A percentile compares a stretch with the other conserved stretches of the same genome.
Evolutionary conservation across 495 filamentous ascomycete species (phyloP).

Genomic region (Penicillium nucicola): DNA sequence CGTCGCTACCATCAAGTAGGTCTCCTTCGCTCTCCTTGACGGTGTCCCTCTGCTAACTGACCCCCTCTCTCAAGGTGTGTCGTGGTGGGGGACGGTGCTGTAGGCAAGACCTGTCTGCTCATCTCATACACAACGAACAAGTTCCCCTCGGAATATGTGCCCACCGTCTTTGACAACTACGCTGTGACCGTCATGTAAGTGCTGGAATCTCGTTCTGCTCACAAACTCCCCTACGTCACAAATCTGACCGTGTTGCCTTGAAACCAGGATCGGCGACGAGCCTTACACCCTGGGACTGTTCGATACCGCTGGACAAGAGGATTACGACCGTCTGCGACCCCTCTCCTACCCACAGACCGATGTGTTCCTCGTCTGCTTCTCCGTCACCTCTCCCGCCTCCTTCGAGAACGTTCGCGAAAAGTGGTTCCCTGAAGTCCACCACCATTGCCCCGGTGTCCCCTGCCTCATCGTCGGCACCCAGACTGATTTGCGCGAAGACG

Average conservation of each 20-base stretch:
- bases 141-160: conserved; percentile 99
- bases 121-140: conserved; percentile 99
- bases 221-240: conserved; percentile 1
- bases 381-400: conserved; percentile 95
- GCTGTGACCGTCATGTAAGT: conserved; percentile 98
- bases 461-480: conserved; percentile 98
- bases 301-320: conserved; percentile 98
- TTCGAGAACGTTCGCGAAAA: conserved; percentile 99
- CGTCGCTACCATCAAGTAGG: conserved; percentile 40
- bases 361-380: conserved; percentile 98
- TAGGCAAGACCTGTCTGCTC: conserved; percentile 97
- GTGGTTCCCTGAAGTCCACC: conserved; percentile 98
- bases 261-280: conserved; percentile 91
- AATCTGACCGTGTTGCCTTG: conserved; percentile 11
- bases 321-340: conserved; percentile 96
- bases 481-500: conserved; percentile 91
- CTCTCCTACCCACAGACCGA: conserved; percentile 98
- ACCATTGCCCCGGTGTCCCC: conserved; percentile 96
- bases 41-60: conserved; percentile 24
- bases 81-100: conserved; percentile 97
- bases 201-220: neutral
- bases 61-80: conserved; percentile 81
- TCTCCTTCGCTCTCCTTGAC: conserved; percentile 15
- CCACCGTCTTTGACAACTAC: conserved; percentile 99
- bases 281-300: conserved; percentile 97